Base-by-base conservation (phyloP, 78 protist species). In the Dictyostelium discoideum region DNA sequence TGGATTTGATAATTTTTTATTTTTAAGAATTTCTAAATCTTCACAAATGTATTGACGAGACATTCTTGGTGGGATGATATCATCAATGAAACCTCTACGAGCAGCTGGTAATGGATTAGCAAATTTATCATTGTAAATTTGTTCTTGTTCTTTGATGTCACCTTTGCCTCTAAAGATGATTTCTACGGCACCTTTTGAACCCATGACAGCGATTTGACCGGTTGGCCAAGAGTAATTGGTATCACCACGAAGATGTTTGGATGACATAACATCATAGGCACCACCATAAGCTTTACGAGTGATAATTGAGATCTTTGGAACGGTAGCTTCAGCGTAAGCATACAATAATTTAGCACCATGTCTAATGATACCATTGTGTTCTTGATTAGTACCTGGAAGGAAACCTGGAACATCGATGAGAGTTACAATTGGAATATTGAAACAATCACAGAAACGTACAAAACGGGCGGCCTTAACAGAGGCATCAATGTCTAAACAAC, bases 201-300 rank as follows among this genome's bases (percentile, higher is more conserved):
- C 99, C 99, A 99, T 99, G 32, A 99, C 99, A 18, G 99, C 99
- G 14, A 99, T 95, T 87, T 99, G 99, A 57, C 99, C 99, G n/a
- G 96, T 93, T 50, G 99, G 99, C 99, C 99, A 99, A 2, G 99
- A 98, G 96, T 98, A 98, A 96, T 99, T 99, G 48, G 86, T n/a
- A 88, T 99, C 99, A 60, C 99, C 99, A 42, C 99, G 97, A 22
- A 99, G 93, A 79, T 99, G 99, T 98, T 99, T 98, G 3, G 99
- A 97, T 42, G 96, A 44, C 99, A 99, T 99, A 48, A 99, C 99
- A 63, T 97, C 98, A 87, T 99, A 99, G n/a, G 99, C 99, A 18
- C 99, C 99, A 85, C 99, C 99, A 86, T 98, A 99, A 57, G 99
- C 99, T 97, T 99, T 99, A 87, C 99, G 97, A 3, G 99, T 99